phyloP scores from a whole-genome alignment of 208 protist genomes.

The Trypanosoma cruzi region DNA sequence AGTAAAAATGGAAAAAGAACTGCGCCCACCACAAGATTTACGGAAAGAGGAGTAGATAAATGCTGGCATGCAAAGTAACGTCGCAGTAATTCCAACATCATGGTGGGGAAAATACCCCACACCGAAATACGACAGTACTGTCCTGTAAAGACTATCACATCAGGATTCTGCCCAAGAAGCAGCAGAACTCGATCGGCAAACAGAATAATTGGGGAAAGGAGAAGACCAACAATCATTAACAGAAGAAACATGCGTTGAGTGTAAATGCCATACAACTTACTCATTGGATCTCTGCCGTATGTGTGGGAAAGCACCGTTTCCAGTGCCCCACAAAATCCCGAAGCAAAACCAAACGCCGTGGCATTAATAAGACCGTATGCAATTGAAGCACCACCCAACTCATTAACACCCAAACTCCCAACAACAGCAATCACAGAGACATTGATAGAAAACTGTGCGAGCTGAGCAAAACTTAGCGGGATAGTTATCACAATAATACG shows the following conservation, averaged over 20 bases:
- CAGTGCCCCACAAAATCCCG: conserved; percentile 71
- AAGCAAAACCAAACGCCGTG: conserved; percentile 64
- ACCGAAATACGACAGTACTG: conserved; percentile 62
- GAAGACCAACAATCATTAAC: conserved; percentile 53
- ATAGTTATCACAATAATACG: conserved; percentile 53
- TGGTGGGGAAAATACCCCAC: conserved; percentile 64
- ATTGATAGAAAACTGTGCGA: conserved; percentile 67
- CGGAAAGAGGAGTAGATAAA: conserved; percentile 59
- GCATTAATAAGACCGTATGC: conserved; percentile 78
- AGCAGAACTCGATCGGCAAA: conserved; percentile 61
- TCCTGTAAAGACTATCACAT: conserved; percentile 52
- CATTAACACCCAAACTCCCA: conserved; percentile 46
- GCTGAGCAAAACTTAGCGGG: conserved; percentile 57
- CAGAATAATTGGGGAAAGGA: conserved; percentile 51
- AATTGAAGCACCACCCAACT: conserved; percentile 65
- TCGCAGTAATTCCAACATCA: conserved; percentile 78
- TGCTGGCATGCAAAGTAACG: conserved; percentile 85
- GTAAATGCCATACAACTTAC: conserved; percentile 78
- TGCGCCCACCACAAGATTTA: conserved; percentile 58
- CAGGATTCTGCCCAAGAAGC: conserved; percentile 48
- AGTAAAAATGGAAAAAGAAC: conserved; percentile 57
- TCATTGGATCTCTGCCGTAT: conserved; percentile 68
- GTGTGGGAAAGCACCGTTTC: conserved; percentile 80
- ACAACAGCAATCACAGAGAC: conserved; percentile 53
- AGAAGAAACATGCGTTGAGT: conserved; percentile 75